Percentiles rank a stretch among this genome's conserved stretches.
phyloP scores from a whole-genome alignment of 2,329 filamentous ascomycete species.

The Fusarium graminum region DNA sequence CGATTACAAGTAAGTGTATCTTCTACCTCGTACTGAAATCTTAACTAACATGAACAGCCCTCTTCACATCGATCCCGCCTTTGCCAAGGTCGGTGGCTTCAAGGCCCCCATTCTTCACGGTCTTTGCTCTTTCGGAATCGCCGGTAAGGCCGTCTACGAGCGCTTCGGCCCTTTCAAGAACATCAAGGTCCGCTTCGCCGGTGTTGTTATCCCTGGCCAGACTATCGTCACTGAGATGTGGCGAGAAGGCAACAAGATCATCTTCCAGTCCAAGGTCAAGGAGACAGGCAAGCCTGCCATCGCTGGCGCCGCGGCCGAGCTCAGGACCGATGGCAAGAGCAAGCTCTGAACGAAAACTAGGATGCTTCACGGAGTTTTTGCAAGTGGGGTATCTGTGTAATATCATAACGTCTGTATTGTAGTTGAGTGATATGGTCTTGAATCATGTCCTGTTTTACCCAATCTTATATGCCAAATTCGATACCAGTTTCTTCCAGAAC shows the following conservation, averaged over 20 bases:
- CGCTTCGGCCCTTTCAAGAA: conserved; percentile 87
- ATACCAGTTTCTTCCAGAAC: conserved; percentile 19
- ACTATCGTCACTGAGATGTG: conserved; percentile 96
- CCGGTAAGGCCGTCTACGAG: conserved; percentile 89
- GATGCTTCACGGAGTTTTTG: conserved; percentile 28
- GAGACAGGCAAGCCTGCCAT: conserved; percentile 94
- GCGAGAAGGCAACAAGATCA: conserved; percentile 82
- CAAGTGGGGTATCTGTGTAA: conserved; percentile 33
- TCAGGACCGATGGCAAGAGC: conserved; percentile 60
- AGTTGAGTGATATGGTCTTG: conserved; percentile 36
- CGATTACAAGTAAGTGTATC: conserved; percentile 78
- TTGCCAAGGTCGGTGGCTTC: conserved; percentile 96
- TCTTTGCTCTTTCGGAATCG: conserved; percentile 94
- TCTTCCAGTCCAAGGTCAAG: conserved; percentile 90
- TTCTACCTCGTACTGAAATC: neutral
- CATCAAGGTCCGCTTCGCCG: conserved; percentile 92
- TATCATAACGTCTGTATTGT: conserved; percentile 49
- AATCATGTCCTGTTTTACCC: conserved; percentile 38
- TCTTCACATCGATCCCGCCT: conserved; percentile 93
- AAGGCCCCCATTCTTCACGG: conserved; percentile 94
- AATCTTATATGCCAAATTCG: conserved; percentile 30
- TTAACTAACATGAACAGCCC: conserved; percentile 63
- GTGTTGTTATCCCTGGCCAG: conserved; percentile 86
- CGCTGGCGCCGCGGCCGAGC: conserved; percentile 82
- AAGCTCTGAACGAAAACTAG: conserved; percentile 49